phyloP scores from a whole-genome alignment of 768 basidiomycete species.

The Lactarius sp. region DNA sequence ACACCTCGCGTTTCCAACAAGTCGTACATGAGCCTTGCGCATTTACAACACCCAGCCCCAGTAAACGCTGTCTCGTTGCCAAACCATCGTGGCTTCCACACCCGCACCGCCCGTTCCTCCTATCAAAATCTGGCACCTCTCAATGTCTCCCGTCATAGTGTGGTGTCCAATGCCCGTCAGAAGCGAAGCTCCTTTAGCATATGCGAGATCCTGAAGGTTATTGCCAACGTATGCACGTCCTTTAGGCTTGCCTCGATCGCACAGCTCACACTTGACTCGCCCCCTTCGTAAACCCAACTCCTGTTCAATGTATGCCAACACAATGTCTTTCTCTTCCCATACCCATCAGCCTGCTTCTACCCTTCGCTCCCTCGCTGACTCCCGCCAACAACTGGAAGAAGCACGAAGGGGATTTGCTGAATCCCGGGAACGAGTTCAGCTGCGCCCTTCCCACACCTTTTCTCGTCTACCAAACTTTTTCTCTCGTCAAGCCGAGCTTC shows the following conservation, averaged over 20 bases:
- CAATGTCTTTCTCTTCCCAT: slow-evolving; percentile 24
- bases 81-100: slow-evolving; percentile 23
- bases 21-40: slow-evolving; percentile 14
- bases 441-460: slow-evolving; percentile 72
- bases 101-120: slow-evolving; percentile 15
- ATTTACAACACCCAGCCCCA: slow-evolving; percentile 6
- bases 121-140: slow-evolving; percentile 14
- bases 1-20: slow-evolving; percentile 9
- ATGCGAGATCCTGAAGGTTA: slow-evolving; percentile 69
- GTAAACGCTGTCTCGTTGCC: slow-evolving; percentile 17
- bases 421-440: slow-evolving; percentile 57
- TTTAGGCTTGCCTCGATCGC: slow-evolving; percentile 9
- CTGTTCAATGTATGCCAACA: slow-evolving; percentile 7
- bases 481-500: slow-evolving; percentile 59
- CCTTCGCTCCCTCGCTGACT: slow-evolving; percentile 74
- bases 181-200: slow-evolving; percentile 75
- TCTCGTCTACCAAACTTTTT: slow-evolving; percentile 72
- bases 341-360: slow-evolving; percentile 64
- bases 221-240: slow-evolving; percentile 56
- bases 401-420: slow-evolving; percentile 71
- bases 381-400: slow-evolving; percentile 69
- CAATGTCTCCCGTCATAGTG: slow-evolving; percentile 15
- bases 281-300: slow-evolving; percentile 20
- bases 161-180: slow-evolving; percentile 45
- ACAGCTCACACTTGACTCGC: slow-evolving; percentile 19